These are phyloP conservation scores for Colletotrichum sp. DNA, from an alignment of 2,329 filamentous ascomycete genomes.

Conservation along the genomic window DNA sequence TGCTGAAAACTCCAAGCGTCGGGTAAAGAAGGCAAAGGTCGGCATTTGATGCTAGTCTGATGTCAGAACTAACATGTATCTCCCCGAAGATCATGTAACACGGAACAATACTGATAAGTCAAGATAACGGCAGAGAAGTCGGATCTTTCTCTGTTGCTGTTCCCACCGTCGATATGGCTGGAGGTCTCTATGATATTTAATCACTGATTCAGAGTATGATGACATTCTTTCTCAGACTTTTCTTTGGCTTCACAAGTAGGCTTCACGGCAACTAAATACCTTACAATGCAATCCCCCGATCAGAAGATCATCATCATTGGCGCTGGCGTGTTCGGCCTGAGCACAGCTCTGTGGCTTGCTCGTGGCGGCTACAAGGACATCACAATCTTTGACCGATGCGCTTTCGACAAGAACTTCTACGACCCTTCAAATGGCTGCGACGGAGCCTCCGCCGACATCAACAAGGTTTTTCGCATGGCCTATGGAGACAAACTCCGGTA, in stretches of 20 bases:
- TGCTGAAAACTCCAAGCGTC: background rate
- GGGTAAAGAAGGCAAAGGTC: background rate
- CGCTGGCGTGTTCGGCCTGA: slow-evolving; percentile 18
- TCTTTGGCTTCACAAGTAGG: too few species aligned
- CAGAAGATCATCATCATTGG: background rate
- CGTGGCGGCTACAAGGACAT: slow-evolving; percentile 20
- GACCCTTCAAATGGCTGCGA: slow-evolving; percentile 19
- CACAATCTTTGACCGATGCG: slow-evolving; percentile 22
- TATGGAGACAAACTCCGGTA: slow-evolving; percentile 14
- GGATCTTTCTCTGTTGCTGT: background rate
- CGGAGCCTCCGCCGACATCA: slow-evolving; percentile 23
- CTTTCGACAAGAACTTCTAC: slow-evolving; percentile 20
- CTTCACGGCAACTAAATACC: too few species aligned
- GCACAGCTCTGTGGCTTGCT: slow-evolving; percentile 21
- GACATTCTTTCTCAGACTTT: too few species aligned
- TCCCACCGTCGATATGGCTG: background rate
- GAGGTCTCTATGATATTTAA: background rate
- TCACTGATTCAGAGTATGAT: background rate
- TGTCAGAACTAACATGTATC: background rate
- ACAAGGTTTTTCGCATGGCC: slow-evolving; percentile 23
- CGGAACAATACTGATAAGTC: background rate
- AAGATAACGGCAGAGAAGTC: background rate
- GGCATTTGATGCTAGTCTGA: background rate
- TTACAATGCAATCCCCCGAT: background rate
- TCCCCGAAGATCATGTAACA: background rate